phyloP scores from a whole-genome alignment of 2,329 filamentous ascomycete species.

The Knufia fluminis region DNA sequence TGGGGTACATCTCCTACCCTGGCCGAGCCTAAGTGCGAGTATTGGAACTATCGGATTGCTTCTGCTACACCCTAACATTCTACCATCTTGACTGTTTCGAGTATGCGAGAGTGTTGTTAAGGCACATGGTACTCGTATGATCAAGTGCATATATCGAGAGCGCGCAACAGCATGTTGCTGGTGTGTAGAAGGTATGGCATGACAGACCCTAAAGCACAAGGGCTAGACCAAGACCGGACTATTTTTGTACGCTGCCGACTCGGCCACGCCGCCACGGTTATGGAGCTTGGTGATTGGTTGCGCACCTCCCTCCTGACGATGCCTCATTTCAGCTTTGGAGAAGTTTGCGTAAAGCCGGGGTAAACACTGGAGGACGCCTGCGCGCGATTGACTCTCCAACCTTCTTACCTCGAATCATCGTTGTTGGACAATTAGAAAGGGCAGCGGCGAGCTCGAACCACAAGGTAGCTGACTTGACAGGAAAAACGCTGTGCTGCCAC shows the following conservation, averaged over 20 bases:
- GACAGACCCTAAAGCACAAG: not conserved
- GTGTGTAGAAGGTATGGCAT: not conserved
- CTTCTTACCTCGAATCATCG: too few relatives aligned
- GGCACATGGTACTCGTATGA: too few relatives aligned
- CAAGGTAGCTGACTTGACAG: not conserved
- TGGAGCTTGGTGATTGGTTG: not conserved
- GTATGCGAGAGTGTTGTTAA: too few relatives aligned
- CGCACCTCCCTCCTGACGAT: not conserved
- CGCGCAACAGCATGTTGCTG: not conserved
- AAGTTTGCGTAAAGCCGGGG: not conserved
- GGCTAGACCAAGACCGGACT: not conserved
- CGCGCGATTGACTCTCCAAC: too few relatives aligned
- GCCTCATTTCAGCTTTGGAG: not conserved
- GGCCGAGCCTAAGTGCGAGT: too few relatives aligned
- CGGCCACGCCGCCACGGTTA: not conserved
- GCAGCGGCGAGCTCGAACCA: too few relatives aligned
- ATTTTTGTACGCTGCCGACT: not conserved
- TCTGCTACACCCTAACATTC: too few relatives aligned
- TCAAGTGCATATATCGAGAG: too few relatives aligned
- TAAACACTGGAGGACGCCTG: not conserved
- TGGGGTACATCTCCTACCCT: not conserved
- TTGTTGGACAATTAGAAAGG: not conserved
- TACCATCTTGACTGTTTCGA: too few relatives aligned
- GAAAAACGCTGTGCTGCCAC: constrained; percentile 1
- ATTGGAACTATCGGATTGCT: too few relatives aligned